These are phyloP conservation scores for Penicillium sp. DNA, from an alignment of 2,329 filamentous ascomycete species.

Conservation along the genomic window DNA sequence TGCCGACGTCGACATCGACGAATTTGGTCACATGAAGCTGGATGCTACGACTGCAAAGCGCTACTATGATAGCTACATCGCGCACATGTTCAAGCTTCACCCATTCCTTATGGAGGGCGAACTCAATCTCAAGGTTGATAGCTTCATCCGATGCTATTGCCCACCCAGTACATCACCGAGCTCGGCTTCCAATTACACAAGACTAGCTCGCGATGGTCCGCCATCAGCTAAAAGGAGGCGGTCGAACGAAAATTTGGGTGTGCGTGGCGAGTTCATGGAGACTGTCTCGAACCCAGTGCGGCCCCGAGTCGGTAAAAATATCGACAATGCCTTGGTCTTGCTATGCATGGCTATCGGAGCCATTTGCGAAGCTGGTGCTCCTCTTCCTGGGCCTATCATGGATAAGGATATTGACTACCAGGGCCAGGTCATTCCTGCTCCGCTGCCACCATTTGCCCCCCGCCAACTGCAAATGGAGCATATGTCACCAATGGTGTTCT, in stretches of 20 bases:
- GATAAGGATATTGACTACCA: conserved; percentile 28
- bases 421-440: conserved; percentile 29
- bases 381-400: conserved; percentile 57
- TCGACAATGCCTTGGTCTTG: conserved; percentile 77
- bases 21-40: conserved; percentile 52
- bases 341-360: conserved; percentile 83
- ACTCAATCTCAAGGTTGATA: conserved; percentile 52
- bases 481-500: conserved; percentile 21
- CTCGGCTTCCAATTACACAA: not conserved
- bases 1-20: conserved; percentile 51
- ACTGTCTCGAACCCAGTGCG: conserved; percentile 3
- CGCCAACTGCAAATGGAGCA: not conserved
- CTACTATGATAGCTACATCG: conserved; percentile 56
- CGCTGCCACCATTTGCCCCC: conserved; percentile 7
- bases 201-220: conserved; percentile 23
- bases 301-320: conserved; percentile 54
- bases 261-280: conserved; percentile 22
- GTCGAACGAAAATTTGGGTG: conserved; percentile 31
- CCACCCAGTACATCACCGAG: conserved; percentile 19
- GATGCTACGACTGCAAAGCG: conserved; percentile 50
- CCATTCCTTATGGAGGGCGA: conserved; percentile 59
- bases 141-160: conserved; percentile 52
- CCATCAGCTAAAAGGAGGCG: conserved; percentile 40
- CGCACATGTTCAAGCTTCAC: conserved; percentile 62
- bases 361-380: conserved; percentile 60